Percentiles rank a stretch among this genome's conserved stretches.
These are phyloP conservation scores for Avicennia marina DNA, from an alignment of 257 asterid species.

Conservation along the genomic window DNA sequence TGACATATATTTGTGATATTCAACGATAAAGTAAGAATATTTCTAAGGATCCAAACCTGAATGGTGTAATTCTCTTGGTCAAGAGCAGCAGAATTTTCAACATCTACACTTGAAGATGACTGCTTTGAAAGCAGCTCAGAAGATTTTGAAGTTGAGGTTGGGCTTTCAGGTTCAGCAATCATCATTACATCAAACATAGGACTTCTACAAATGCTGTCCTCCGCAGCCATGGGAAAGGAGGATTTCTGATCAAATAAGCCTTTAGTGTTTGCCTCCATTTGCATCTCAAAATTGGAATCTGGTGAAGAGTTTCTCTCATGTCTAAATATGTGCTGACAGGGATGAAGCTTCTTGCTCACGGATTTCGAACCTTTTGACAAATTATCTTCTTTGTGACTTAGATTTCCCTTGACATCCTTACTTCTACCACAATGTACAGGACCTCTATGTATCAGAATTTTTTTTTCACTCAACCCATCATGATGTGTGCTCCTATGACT, in stretches of 20 bases:
- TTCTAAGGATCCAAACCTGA: slow-evolving; percentile 46
- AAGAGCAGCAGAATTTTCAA: slow-evolving; percentile 12
- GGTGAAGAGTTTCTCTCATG: slow-evolving; percentile 33
- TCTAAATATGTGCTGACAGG: slow-evolving; percentile 22
- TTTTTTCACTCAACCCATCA: slow-evolving; percentile 27
- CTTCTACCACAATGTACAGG: slow-evolving; percentile 26
- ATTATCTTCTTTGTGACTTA: slow-evolving; percentile 24
- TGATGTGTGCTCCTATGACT: slow-evolving; percentile 20
- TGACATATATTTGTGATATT: no score
- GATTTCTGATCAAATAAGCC: slow-evolving; percentile 29
- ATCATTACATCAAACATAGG: slow-evolving; percentile 29
- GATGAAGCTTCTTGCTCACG: slow-evolving; percentile 35
- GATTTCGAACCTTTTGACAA: slow-evolving; percentile 31
- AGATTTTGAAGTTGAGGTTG: slow-evolving; percentile 26
- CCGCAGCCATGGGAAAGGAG: slow-evolving; percentile 24
- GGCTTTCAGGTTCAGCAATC: slow-evolving; percentile 30
- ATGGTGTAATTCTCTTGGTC: slow-evolving; percentile 19
- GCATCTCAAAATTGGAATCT: slow-evolving; percentile 39
- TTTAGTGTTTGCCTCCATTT: slow-evolving; percentile 33
- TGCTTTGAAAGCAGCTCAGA: slow-evolving; percentile 28
- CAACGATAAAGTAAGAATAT: background rate
- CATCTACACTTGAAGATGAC: slow-evolving; percentile 20
- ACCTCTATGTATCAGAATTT: slow-evolving; percentile 1
- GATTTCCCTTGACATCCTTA: slow-evolving; percentile 35
- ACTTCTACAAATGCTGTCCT: slow-evolving; percentile 18